Evolutionary conservation across 192 early-diverging fungal genomes (phyloP), one percentile per base, ranked within the genome.

Genomic region (Backusella morwellensis): DNA sequence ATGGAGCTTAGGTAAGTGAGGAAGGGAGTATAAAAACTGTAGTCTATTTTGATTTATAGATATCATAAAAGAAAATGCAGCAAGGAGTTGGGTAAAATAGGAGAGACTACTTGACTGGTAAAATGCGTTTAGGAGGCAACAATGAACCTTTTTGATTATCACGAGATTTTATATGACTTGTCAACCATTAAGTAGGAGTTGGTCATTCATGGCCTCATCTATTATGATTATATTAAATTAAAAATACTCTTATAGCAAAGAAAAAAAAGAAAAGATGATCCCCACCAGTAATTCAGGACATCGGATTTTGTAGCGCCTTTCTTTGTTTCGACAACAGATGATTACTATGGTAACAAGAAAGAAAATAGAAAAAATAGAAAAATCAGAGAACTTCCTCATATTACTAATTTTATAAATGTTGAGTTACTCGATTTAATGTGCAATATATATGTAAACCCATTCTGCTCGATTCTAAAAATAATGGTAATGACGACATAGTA

Each of bases 81-180:
- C 26, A 63, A 63, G 56, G 56, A 63, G 56, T 63, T 63, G 56
- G 23, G 11, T 63, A 63, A 63, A 63, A 63, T 63, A 63, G 56
- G 56, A 63, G 56, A 63, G 26, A 29, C 21, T 63, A 29, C 56
- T 63, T 63, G 23, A 63, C 56, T 63, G 56, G 56, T 63, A 63
- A 23, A 26, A 63, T 63, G 56, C 23, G 56, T 63, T 29, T 29
- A 63, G 56, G 56, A 63, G 56, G 56, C 26, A 29, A 63, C 21
- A 63, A 63, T 63, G 56, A 63, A 63, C 23, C 8, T 29, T 29
- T 63, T 29, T 63, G 56, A 3, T 14, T 26, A 63, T 63, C 56
- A 63, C 56, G 56, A 63, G 56, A 63, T 63, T 63, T 19, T 50
- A 23, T 63, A 26, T 63, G 56, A 29, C 56, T 26, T 26, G 12